Evolutionary conservation across 23 red algal species (phyloP).

Genomic region (Pyropia haitanensis): DNA sequence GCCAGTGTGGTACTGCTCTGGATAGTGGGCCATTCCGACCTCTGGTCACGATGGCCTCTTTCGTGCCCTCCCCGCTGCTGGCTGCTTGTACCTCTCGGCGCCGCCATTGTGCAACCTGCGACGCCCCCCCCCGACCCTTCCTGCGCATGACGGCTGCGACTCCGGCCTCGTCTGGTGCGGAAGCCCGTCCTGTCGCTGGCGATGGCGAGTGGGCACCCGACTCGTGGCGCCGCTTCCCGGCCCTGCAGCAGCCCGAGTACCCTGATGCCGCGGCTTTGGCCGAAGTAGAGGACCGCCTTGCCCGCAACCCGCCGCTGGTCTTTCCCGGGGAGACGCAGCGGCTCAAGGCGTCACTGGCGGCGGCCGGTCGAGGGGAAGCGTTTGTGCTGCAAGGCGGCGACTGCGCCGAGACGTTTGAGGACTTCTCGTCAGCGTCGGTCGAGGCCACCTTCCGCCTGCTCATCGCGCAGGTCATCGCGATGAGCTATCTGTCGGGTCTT

Average conservation of each 20-base stretch:
- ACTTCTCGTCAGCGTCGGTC: conserved; percentile 18
- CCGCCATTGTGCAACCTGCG: no score
- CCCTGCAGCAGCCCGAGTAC: conserved; percentile 70
- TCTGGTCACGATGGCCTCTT: no score
- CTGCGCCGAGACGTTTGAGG: conserved; percentile 64
- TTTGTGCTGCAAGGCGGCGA: conserved; percentile 86
- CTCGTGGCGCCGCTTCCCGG: conserved; percentile 52
- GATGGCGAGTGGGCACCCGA: conserved; percentile 23
- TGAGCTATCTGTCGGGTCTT: conserved; percentile 56
- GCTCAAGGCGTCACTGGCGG: conserved; percentile 25
- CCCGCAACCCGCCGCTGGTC: conserved; percentile 53
- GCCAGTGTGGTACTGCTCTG: no score
- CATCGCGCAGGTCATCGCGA: conserved; percentile 47
- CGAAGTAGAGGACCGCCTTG: conserved; percentile 30
- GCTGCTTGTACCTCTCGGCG: no score
- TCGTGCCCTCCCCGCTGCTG: no score
- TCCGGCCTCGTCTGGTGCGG: no score
- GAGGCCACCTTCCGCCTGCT: conserved; percentile 63
- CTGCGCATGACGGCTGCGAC: no score
- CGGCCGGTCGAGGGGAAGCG: conserved; percentile 47
- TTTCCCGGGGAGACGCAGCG: conserved; percentile 55
- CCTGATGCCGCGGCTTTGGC: conserved; percentile 49
- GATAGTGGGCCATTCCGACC: no score
- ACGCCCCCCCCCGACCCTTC: no score
- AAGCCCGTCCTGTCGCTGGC: no score